A percentile compares a stretch with the other conserved stretches of the same genome.
phyloP scores from a whole-genome alignment of 2,329 filamentous ascomycete genomes.

The Fusarium virguliforme region DNA sequence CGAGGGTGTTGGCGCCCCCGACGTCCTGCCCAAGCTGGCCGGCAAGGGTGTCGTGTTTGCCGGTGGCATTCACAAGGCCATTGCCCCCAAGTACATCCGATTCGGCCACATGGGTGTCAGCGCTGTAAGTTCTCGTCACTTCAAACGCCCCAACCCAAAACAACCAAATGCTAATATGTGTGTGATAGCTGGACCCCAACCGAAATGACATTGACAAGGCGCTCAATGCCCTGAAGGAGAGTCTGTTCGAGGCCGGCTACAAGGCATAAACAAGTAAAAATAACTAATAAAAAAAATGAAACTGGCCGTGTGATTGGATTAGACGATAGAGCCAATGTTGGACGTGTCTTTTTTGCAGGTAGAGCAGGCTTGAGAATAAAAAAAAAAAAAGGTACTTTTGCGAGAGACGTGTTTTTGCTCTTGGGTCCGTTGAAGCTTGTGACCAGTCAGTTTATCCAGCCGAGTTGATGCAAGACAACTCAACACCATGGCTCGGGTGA shows the following conservation, averaged over 20 bases:
- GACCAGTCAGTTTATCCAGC: slow-evolving; percentile 20
- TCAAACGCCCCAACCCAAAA: neutral
- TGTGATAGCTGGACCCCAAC: slow-evolving; percentile 76
- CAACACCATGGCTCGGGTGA: slow-evolving; percentile 2
- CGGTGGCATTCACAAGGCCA: slow-evolving; percentile 95
- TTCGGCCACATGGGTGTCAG: slow-evolving; percentile 99
- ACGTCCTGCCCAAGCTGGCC: slow-evolving; percentile 86
- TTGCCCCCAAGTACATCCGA: slow-evolving; percentile 92
- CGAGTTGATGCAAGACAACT: neutral
- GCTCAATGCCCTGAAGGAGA: slow-evolving; percentile 81
- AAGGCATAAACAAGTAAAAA: slow-evolving; percentile 54
- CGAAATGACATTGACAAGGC: slow-evolving; percentile 89
- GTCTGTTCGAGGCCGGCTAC: slow-evolving; percentile 81
- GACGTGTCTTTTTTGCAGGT: slow-evolving; percentile 29
- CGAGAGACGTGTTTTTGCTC: slow-evolving; percentile 15
- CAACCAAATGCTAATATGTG: slow-evolving; percentile 41
- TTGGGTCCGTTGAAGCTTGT: slow-evolving; percentile 18
- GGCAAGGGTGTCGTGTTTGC: slow-evolving; percentile 95
- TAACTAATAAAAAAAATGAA: slow-evolving; percentile 26
- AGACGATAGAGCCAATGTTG: slow-evolving; percentile 34
- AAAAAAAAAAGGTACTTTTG: slow-evolving; percentile 27
- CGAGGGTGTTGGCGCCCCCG: slow-evolving; percentile 83
- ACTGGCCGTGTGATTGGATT: slow-evolving; percentile 35
- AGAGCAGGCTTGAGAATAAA: slow-evolving; percentile 28
- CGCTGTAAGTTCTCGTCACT: slow-evolving; percentile 71